Evolutionary conservation across 345 rosid genomes (phyloP).

Genomic region (Raphanus raphanistrum): DNA sequence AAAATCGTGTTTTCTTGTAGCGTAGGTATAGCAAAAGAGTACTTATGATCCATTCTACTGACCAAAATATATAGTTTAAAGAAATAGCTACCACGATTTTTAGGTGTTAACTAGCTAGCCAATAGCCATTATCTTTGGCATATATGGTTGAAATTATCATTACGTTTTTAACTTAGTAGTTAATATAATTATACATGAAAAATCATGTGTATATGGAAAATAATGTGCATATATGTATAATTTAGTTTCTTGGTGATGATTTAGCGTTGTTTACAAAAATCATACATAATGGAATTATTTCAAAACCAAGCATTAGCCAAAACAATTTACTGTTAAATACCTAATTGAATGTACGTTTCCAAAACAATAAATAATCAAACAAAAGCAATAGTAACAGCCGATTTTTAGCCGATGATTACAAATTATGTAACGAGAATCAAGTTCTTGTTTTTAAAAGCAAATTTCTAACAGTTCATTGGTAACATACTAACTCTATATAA

Average conservation of each 20-base stretch:
- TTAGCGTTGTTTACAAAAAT: not conserved
- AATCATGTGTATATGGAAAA: no score
- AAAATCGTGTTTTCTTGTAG: no score
- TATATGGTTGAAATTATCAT: no score
- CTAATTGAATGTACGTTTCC: no score
- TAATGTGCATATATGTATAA: no score
- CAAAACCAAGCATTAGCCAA: not conserved
- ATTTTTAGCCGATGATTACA: not conserved
- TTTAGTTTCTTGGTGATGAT: not conserved
- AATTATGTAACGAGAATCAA: not conserved
- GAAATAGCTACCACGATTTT: no score
- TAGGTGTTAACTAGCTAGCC: no score
- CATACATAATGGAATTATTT: not conserved
- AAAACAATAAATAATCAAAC: not conserved
- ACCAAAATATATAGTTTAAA: not conserved
- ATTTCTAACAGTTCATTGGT: not conserved
- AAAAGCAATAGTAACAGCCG: not conserved
- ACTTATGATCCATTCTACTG: not conserved
- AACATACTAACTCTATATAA: not conserved
- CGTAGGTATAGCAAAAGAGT: not conserved
- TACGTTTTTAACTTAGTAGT: not conserved
- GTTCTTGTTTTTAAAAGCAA: not conserved
- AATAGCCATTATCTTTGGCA: no score
- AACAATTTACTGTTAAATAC: not conserved
- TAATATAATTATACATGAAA: not conserved